phyloP scores from a whole-genome alignment of 345 rosid genomes.

The Euphorbia tirucalli region DNA sequence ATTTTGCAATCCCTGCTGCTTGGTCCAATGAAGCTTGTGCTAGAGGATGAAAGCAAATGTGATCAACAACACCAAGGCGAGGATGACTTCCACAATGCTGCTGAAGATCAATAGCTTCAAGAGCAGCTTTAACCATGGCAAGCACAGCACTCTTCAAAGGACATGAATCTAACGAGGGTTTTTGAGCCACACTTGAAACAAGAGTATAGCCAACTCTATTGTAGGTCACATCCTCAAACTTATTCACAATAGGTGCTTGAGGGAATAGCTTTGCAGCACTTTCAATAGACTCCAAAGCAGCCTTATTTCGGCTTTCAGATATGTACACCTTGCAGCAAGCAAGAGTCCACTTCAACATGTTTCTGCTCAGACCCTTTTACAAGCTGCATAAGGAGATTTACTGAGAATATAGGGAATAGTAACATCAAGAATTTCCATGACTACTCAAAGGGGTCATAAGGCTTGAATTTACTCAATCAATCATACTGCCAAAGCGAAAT shows the following conservation, averaged over 20 bases:
- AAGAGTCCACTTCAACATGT: slow-evolving; percentile 66
- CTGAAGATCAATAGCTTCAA: slow-evolving; percentile 56
- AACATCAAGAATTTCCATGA: slow-evolving; percentile 33
- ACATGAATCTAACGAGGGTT: slow-evolving; percentile 31
- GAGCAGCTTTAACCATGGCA: slow-evolving; percentile 82
- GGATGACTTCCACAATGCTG: slow-evolving; percentile 81
- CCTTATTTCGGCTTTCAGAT: slow-evolving; percentile 70
- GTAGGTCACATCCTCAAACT: slow-evolving; percentile 72
- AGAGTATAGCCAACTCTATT: slow-evolving; percentile 84
- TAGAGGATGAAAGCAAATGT: slow-evolving; percentile 86
- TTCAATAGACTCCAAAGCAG: slow-evolving; percentile 66
- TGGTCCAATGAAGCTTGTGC: slow-evolving; percentile 55
- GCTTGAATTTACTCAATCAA: slow-evolving; percentile 11
- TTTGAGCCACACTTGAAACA: slow-evolving; percentile 47
- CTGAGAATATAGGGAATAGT: slow-evolving; percentile 12
- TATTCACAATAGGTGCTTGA: slow-evolving; percentile 66
- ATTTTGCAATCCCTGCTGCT: slow-evolving; percentile 59
- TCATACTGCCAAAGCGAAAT: not conserved
- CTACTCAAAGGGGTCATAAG: slow-evolving; percentile 27
- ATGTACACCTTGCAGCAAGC: slow-evolving; percentile 84
- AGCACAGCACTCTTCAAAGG: slow-evolving; percentile 49
- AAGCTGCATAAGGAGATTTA: slow-evolving; percentile 32
- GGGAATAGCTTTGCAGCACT: slow-evolving; percentile 60
- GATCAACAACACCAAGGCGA: slow-evolving; percentile 90
- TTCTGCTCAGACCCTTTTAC: slow-evolving; percentile 26